Percentiles rank a stretch among this genome's conserved stretches.
phyloP scores from a whole-genome alignment of 768 basidiomycete genomes.

The Mycena albidolilacea region DNA sequence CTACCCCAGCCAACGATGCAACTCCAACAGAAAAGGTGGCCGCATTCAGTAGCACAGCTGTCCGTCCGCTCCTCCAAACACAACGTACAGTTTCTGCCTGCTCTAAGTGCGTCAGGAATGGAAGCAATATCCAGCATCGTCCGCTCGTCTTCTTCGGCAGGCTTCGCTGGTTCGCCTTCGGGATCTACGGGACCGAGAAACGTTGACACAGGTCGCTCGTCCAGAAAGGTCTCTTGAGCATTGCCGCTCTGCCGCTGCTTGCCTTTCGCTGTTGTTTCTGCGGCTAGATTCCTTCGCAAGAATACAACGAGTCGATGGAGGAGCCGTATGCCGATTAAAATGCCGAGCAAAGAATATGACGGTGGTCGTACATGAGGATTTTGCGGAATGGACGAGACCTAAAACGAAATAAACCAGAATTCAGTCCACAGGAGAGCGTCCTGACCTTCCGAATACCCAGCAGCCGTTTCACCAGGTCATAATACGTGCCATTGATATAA shows the following conservation, averaged over 20 bases:
- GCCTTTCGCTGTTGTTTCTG: conserved; percentile 43
- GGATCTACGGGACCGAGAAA: conserved; percentile 66
- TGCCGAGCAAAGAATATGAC: conserved; percentile 88
- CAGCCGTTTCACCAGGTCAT: conserved; percentile 77
- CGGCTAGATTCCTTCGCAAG: conserved; percentile 52
- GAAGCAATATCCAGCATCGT: conserved; percentile 74
- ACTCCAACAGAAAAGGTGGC: conserved; percentile 92
- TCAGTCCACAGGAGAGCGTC: not conserved
- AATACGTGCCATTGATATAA: conserved; percentile 86
- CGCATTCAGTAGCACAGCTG: conserved; percentile 89
- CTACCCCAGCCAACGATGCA: conserved; percentile 92
- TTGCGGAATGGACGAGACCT: conserved; percentile 84
- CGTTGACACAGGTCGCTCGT: conserved; percentile 71
- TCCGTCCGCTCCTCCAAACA: conserved; percentile 89
- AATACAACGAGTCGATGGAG: conserved; percentile 70
- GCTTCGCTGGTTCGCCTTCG: conserved; percentile 67
- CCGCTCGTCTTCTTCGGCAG: conserved; percentile 79
- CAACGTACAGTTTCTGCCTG: conserved; percentile 81
- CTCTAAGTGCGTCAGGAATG: conserved; percentile 68
- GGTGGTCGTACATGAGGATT: conserved; percentile 83
- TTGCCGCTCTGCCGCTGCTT: conserved; percentile 46
- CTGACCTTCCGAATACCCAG: conserved; percentile 79
- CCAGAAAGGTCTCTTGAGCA: conserved; percentile 62
- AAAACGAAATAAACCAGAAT: conserved; percentile 7
- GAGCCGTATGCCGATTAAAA: conserved; percentile 77